Percentiles rank a stretch among this genome's conserved stretches.
Evolutionary conservation across 78 protist species (phyloP).

Genomic region (Dictyostelium capitatum): DNA sequence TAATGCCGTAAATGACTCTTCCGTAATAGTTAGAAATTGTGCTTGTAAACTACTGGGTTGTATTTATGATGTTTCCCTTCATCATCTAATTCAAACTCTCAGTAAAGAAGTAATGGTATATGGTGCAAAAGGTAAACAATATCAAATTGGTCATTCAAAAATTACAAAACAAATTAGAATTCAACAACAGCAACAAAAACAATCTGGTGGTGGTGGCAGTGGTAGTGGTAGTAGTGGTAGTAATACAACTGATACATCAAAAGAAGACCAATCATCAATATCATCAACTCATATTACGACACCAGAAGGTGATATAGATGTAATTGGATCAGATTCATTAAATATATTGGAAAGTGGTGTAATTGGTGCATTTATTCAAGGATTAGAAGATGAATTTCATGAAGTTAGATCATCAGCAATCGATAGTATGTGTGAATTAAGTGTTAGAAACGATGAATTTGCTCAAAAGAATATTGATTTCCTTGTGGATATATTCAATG

Average conservation of each 20-base stretch:
- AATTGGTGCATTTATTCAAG: conserved; percentile 84
- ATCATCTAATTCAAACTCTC: conserved; percentile 71
- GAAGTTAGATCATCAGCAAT: conserved; percentile 83
- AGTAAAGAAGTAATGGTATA: conserved; percentile 79
- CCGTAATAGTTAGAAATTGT: conserved; percentile 71
- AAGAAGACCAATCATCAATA: background rate
- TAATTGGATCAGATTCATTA: conserved; percentile 59
- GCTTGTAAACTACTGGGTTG: conserved; percentile 82
- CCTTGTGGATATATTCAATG: conserved; percentile 80
- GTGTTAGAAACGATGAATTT: conserved; percentile 71
- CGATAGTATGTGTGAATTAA: conserved; percentile 81
- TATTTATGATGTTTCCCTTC: conserved; percentile 65
- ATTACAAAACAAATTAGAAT: background rate
- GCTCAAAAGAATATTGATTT: conserved; percentile 82
- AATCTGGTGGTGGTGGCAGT: background rate
- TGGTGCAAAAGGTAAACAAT: conserved; percentile 38
- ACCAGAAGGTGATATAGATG: conserved; percentile 77
- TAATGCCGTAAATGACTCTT: conserved; percentile 78
- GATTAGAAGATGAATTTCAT: conserved; percentile 79
- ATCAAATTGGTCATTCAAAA: conserved; percentile 65
- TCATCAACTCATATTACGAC: conserved; percentile 12
- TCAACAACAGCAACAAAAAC: conserved; percentile 42
- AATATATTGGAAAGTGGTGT: conserved; percentile 77
- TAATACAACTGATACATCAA: background rate
- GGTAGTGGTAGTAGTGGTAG: background rate